Base-by-base conservation (phyloP, 495 filamentous ascomycete species). In the Aspergillus homomorphus region DNA sequence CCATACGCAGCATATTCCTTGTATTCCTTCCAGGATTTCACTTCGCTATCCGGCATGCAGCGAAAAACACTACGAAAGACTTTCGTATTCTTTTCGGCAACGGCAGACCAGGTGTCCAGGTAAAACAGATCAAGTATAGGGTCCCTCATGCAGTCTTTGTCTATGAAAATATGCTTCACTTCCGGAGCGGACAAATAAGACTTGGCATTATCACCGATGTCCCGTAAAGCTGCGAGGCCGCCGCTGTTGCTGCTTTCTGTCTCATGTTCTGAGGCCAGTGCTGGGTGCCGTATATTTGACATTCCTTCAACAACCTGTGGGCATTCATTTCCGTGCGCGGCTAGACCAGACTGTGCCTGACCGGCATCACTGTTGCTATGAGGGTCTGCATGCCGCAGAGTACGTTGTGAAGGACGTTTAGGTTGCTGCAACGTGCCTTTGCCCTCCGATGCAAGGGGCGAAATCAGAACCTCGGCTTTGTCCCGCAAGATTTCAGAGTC, bases 31-130 rank as follows among this genome's bases (percentile, higher is more conserved):
- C 95, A 98, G 51, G 84, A 90, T 61, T 87, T 89, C 61, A 95
- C 95, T 64, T 97, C 91, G 54, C 84, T 96, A 67, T 98, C 94
- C 1, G 94, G 94, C 89, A 93, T 93, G 72, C 91, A 96, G 48
- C 95, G 86, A 78, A 98, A 98, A 14, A 98, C 95, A 55, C 88
- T 84, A 22, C 95, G 87, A 75, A 87, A 98, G 30, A 98, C 81
- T 59, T 90, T 89, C 5, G 94, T 97, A 69, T 98, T 98, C 73
- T 97, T 97, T 51, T 89, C 87, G 7, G 94, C 94, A 45, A 92
- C 84, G n/a, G 83, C 75, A 60, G 86, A 85, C 94, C 94, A 98
- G 1, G 87, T 86, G 61, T 96, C 90, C 45, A 91, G 82, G 66
- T 88, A 93, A 74, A 97, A 98, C 2, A 77, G 70, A 57, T 92